Base-by-base conservation (phyloP, 2,329 filamentous ascomycete species). In the Bipolaris zeicola region DNA sequence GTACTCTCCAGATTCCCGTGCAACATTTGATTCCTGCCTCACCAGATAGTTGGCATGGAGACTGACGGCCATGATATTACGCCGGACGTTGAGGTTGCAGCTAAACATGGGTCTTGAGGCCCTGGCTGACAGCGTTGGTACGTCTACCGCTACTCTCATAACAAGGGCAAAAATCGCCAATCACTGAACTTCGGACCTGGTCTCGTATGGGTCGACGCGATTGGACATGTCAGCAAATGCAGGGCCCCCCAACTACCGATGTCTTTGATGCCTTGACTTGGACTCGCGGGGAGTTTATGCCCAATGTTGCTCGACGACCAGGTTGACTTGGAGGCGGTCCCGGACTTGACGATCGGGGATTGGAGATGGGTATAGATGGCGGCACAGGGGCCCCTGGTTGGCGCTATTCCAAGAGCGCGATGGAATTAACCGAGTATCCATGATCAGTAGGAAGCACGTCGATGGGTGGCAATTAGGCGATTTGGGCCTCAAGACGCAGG, bases 1-100 rank as follows among this genome's bases (percentile, higher is more conserved):
- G 33, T 49, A 39, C 16, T 53, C 44, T 47, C 44, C 38, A 43
- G 28, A 41, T 54, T 42, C 54, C 36, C 16, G 20, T 46, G 36
- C 22, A 31, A 3, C 38, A 20, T 34, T 34, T 47, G 13, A n/a
- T 36, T 24, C 16, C 36, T 8, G 8, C 44, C 6, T 36, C 16
- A 20, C 14, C 20, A 28, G 11, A 18, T 22, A 14, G 26, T 28
- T 28, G 26, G 7, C 8, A 28, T 28, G 2, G 3, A 28, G 26
- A 28, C 8, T 28, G 44, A 13, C 13, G 28, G 33, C 18, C 26
- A 36, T 31, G 33, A 13, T 14, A 16, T 20, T 6, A 16, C 14
- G 11, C 36, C 16, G 44, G 13, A 5, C 28, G 24, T 22, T 6
- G 6, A 47, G 31, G 18, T 36, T 20, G 31, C 6, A 14, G 8